These are phyloP conservation scores for Aureobasidium uvarum DNA, from an alignment of 2,329 filamentous ascomycete genomes.

Conservation along the genomic window DNA sequence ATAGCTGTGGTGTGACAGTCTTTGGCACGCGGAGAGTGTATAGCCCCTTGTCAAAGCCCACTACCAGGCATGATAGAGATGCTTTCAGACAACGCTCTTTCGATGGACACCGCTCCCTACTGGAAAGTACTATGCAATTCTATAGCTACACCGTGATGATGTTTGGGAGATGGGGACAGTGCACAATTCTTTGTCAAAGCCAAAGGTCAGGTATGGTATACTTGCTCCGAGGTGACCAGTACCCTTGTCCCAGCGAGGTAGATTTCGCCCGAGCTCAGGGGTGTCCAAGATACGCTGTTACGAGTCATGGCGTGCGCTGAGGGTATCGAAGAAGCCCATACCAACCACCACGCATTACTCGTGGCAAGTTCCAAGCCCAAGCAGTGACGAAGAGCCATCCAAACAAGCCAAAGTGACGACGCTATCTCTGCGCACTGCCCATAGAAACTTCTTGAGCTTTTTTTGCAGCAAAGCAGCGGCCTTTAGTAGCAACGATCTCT, in stretches of 20 bases:
- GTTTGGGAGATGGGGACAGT: background rate
- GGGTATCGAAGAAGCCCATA: background rate
- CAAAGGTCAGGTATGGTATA: background rate
- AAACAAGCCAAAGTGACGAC: background rate
- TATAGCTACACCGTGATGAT: too few relatives aligned
- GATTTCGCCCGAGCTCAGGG: background rate
- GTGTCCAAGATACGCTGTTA: background rate
- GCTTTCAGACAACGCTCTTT: too few relatives aligned
- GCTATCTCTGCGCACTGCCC: background rate
- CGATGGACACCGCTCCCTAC: too few relatives aligned
- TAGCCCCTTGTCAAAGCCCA: background rate
- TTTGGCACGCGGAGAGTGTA: background rate
- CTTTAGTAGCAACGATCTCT: background rate
- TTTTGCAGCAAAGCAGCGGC: background rate
- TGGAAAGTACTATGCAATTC: too few relatives aligned
- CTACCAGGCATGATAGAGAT: too few relatives aligned
- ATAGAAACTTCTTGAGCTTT: background rate
- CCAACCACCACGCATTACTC: constrained; percentile 4
- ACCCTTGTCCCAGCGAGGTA: background rate
- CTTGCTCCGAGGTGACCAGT: background rate
- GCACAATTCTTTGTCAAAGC: background rate
- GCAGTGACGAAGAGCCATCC: background rate
- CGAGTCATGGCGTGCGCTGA: background rate
- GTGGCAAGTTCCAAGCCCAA: background rate
- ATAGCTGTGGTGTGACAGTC: too few relatives aligned